These are phyloP conservation scores for Phytophthora litchii DNA, from an alignment of 352 stramenopile species.

Conservation along the genomic window DNA sequence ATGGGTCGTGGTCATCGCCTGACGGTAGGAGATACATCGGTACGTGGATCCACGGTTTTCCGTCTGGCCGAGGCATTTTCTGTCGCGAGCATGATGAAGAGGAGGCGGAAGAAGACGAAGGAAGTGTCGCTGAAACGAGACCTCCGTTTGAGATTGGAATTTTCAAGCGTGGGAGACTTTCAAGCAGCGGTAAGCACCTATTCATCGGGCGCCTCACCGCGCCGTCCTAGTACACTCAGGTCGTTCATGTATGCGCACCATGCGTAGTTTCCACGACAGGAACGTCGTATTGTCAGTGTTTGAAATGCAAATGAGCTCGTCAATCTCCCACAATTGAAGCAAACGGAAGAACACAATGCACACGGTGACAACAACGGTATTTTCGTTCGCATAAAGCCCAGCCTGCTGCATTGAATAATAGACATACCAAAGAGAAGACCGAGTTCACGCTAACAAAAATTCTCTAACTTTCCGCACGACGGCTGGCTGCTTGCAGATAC, in stretches of 20 bases:
- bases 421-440: slow-evolving; percentile 67
- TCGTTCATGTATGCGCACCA: neutral
- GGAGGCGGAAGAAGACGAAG: slow-evolving; percentile 31
- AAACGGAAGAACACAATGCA: slow-evolving; percentile 9
- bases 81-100: slow-evolving; percentile 34
- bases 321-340: neutral
- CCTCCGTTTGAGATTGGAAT: slow-evolving; percentile 37
- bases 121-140: slow-evolving; percentile 20
- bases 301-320: too few species aligned
- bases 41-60: slow-evolving; percentile 57
- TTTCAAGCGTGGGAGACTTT: slow-evolving; percentile 53
- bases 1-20: slow-evolving; percentile 62
- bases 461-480: slow-evolving; percentile 78
- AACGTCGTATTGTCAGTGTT: slow-evolving; percentile 6
- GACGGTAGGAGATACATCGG: slow-evolving; percentile 59
- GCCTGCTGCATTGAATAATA: slow-evolving; percentile 81
- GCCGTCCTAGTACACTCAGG: slow-evolving; percentile 28
- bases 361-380: slow-evolving; percentile 40
- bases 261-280: neutral
- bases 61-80: slow-evolving; percentile 64
- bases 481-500: slow-evolving; percentile 35
- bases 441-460: slow-evolving; percentile 68
- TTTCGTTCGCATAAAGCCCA: slow-evolving; percentile 63
- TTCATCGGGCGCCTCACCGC: slow-evolving; percentile 44
- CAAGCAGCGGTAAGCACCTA: slow-evolving; percentile 47